Evolutionary conservation across 2,329 filamentous ascomycete genomes (phyloP).

Genomic region (Aspergillus sp.): DNA sequence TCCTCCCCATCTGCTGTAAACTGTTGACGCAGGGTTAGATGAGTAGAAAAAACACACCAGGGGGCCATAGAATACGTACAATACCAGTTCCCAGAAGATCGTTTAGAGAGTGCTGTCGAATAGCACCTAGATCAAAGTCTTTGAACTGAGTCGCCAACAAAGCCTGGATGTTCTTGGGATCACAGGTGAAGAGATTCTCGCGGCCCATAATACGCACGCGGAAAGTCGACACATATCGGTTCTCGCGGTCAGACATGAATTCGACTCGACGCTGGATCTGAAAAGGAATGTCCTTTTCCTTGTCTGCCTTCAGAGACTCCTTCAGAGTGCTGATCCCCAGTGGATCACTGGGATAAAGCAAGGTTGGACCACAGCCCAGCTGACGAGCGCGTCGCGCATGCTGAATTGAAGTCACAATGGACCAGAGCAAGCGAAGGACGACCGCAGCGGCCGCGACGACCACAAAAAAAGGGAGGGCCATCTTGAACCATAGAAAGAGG

Average conservation of each 20-base stretch:
- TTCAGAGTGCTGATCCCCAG: conserved; percentile 20
- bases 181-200: conserved; percentile 24
- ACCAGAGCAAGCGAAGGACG: conserved; percentile 17
- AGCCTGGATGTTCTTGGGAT: conserved; percentile 69
- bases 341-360: conserved; percentile 22
- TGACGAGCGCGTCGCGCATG: conserved; percentile 21
- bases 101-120: conserved; percentile 60
- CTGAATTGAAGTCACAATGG: conserved; percentile 16
- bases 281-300: conserved; percentile 17
- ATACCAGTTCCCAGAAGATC: conserved; percentile 43
- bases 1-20: conserved; percentile 67
- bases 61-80: conserved; percentile 16
- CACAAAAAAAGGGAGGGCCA: conserved; percentile 7
- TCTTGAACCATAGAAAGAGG: no score
- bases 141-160: conserved; percentile 76
- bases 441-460: conserved; percentile 18
- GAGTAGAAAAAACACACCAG: no score
- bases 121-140: conserved; percentile 74
- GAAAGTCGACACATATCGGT: conserved; percentile 22
- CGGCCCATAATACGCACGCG: conserved; percentile 17
- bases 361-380: conserved; percentile 18
- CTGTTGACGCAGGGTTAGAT: conserved; percentile 6
- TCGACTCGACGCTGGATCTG: conserved; percentile 15
- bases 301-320: conserved; percentile 19
- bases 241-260: conserved; percentile 16